These are phyloP conservation scores for Amanita rubescens DNA, from an alignment of 768 basidiomycete species.

Conservation along the genomic window DNA sequence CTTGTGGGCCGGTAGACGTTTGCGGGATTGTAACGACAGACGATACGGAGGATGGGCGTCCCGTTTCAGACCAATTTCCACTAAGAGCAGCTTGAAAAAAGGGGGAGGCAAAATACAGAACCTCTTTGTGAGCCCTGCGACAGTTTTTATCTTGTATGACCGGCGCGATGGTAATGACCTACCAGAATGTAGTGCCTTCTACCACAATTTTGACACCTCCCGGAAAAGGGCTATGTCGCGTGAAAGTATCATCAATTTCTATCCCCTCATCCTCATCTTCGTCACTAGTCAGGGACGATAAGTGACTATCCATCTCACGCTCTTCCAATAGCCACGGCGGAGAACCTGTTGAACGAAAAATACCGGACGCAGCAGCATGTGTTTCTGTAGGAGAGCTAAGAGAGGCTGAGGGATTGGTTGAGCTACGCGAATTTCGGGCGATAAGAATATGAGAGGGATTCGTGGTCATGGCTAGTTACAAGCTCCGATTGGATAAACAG, in stretches of 20 bases:
- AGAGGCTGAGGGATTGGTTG: conserved; percentile 68
- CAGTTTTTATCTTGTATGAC: conserved; percentile 5
- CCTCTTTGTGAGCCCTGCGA: conserved; percentile 82
- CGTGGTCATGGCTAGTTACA: conserved; percentile 22
- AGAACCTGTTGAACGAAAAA: conserved; percentile 75
- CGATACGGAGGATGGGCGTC: conserved; percentile 69
- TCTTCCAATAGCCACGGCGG: conserved; percentile 79
- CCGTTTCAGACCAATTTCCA: conserved; percentile 90
- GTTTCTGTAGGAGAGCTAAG: conserved; percentile 84
- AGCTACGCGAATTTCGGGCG: conserved; percentile 75
- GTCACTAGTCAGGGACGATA: conserved; percentile 59
- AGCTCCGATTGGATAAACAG: background rate
- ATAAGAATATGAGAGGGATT: conserved; percentile 88
- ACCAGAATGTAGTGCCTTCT: conserved; percentile 88
- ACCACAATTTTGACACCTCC: conserved; percentile 91
- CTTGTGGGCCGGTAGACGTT: conserved; percentile 30
- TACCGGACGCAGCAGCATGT: conserved; percentile 79
- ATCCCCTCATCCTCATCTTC: conserved; percentile 65
- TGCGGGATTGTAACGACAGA: conserved; percentile 83
- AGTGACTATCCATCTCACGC: conserved; percentile 60
- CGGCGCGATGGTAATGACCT: conserved; percentile 21
- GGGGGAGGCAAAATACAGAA: conserved; percentile 87
- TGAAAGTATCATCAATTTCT: conserved; percentile 77
- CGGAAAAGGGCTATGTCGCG: conserved; percentile 56
- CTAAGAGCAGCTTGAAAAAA: conserved; percentile 91